These are phyloP conservation scores for Endocarpon pusillum DNA, from an alignment of 495 filamentous ascomycete genomes.

Conservation along the genomic window DNA sequence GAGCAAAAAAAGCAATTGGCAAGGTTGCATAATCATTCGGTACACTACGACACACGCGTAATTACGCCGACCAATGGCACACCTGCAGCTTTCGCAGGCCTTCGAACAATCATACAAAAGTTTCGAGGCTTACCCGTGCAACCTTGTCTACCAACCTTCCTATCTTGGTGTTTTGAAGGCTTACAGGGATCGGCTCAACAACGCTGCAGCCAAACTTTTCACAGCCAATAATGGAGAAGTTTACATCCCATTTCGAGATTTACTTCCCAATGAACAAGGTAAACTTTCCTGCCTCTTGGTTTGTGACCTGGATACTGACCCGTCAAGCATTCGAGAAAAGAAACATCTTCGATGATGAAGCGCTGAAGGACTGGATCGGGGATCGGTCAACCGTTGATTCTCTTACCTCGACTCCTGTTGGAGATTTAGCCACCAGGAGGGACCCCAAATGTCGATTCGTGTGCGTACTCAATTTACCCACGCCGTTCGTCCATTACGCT, in stretches of 20 bases:
- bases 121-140: too few species aligned
- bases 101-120: too few species aligned
- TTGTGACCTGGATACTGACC: neutral
- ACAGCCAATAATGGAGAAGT: neutral
- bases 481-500: neutral
- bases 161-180: neutral
- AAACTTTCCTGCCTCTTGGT: neutral
- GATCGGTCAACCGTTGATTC: conserved; percentile 2
- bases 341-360: conserved; percentile 9
- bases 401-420: conserved; percentile 1
- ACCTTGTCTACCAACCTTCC: too few species aligned
- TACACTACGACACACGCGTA: too few species aligned
- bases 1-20: too few species aligned
- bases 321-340: conserved; percentile 5
- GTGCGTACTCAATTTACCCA: conserved; percentile 4
- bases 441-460: conserved; percentile 18
- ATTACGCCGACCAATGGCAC: too few species aligned
- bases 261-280: neutral
- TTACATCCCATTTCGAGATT: neutral
- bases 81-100: too few species aligned
- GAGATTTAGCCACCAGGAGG: conserved; percentile 8
- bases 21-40: too few species aligned
- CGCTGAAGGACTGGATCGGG: conserved; percentile 9
- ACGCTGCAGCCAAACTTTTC: neutral
- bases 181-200: neutral